Evolutionary conservation across 2,329 filamentous ascomycete species (phyloP).

Genomic region (Scedosporium minutisporum): DNA sequence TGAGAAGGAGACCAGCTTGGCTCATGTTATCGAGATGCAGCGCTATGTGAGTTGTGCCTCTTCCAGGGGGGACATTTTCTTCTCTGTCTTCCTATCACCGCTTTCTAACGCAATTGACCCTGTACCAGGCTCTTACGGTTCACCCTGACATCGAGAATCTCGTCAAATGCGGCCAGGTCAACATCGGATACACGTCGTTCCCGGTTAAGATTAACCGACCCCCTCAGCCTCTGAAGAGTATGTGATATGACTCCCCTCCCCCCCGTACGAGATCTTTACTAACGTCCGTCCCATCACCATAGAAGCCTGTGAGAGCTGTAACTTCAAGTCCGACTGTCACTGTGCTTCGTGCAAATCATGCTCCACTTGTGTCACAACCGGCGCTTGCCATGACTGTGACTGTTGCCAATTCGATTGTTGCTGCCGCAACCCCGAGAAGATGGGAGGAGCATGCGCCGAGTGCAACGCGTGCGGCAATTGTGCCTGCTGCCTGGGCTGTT

Average conservation of each 20-base stretch:
- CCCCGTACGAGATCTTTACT: neutral
- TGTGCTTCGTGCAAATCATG: neutral
- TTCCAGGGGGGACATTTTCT: neutral
- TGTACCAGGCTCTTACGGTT: neutral
- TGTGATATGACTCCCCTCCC: neutral
- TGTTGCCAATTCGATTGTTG: conserved; percentile 4
- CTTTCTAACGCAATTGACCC: too few relatives aligned
- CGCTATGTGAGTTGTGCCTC: neutral
- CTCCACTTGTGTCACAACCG: neutral
- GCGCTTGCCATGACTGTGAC: neutral
- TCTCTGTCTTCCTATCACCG: too few relatives aligned
- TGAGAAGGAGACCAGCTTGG: neutral
- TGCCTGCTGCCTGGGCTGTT: neutral
- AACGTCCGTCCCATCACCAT: neutral
- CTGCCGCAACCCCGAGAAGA: neutral
- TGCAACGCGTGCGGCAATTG: conserved; percentile 2
- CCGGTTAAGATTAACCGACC: neutral
- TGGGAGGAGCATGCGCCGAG: neutral
- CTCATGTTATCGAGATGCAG: neutral
- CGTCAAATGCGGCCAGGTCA: neutral
- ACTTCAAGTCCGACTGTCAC: neutral
- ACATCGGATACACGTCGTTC: neutral
- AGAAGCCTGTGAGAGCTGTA: neutral
- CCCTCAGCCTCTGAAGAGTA: neutral
- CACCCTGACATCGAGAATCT: neutral